Evolutionary conservation across 495 filamentous ascomycete species (phyloP).

Genomic region (Xylaria palmicola): DNA sequence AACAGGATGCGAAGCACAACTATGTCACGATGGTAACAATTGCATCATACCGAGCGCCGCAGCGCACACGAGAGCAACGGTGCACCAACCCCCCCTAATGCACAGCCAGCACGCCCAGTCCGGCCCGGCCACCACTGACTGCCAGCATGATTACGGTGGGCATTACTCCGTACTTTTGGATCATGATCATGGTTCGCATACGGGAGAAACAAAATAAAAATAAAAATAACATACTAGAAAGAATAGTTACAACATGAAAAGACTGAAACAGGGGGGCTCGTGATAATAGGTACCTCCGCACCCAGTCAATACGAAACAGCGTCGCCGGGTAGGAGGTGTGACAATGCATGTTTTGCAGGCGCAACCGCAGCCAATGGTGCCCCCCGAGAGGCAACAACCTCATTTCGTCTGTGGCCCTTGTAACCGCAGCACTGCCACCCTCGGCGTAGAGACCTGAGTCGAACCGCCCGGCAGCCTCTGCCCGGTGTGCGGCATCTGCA

Average conservation of each 20-base stretch:
- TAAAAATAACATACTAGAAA: too few species aligned
- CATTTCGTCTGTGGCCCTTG: constrained; percentile 8
- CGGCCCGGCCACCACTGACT: background rate
- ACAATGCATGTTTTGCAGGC: constrained; percentile 11
- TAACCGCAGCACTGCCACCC: constrained; percentile 12
- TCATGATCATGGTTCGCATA: too few species aligned
- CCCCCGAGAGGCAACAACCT: background rate
- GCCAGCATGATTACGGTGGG: background rate
- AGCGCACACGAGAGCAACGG: background rate
- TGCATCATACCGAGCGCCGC: constrained; percentile 5
- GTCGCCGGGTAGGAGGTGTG: too few species aligned
- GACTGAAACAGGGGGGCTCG: too few species aligned
- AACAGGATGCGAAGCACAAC: constrained; percentile 9
- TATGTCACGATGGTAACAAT: constrained; percentile 13
- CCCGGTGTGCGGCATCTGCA: background rate
- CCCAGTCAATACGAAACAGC: constrained; percentile 1
- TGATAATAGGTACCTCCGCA: too few species aligned
- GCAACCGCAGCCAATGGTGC: background rate
- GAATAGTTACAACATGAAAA: too few species aligned
- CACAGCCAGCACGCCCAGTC: background rate
- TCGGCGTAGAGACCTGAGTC: background rate
- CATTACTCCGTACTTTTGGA: too few species aligned
- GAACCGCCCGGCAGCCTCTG: constrained; percentile 8
- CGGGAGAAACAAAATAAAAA: too few species aligned
- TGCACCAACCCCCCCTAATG: background rate